Percentiles rank a stretch among this genome's conserved stretches.
Conservation (phyloP, 805 yeast genomes). For the Candida vartiovaarae region DNA sequence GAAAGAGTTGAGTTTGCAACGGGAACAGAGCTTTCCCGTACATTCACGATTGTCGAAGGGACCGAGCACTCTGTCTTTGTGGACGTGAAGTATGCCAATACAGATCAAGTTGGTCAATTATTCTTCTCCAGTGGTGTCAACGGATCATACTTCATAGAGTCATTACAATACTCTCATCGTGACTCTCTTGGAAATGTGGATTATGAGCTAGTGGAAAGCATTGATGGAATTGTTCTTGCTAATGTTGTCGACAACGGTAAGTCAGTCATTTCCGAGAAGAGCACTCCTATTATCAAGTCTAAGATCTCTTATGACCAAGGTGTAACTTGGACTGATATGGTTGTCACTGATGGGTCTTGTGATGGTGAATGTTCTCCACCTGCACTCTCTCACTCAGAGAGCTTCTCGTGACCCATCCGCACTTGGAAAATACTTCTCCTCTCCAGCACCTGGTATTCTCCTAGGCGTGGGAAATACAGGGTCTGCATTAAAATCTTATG, state of each 20-base stretch:
- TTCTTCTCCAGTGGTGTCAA: slow-evolving; percentile 36
- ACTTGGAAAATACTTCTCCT: slow-evolving; percentile 28
- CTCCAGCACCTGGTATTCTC: slow-evolving; percentile 38
- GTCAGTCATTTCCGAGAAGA: slow-evolving; percentile 6
- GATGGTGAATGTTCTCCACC: slow-evolving; percentile 22
- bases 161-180: slow-evolving; percentile 35
- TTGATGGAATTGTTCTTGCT: slow-evolving; percentile 60
- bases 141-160: slow-evolving; percentile 42
- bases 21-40: slow-evolving; percentile 12
- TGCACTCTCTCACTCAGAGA: slow-evolving; percentile 29
- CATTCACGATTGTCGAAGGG: slow-evolving; percentile 30
- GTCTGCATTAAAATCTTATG: slow-evolving; percentile 15
- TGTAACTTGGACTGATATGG: slow-evolving; percentile 25
- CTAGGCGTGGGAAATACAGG: slow-evolving; percentile 38
- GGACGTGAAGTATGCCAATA: slow-evolving; percentile 23
- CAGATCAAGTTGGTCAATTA: slow-evolving; percentile 24
- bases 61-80: slow-evolving; percentile 34
- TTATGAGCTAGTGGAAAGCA: slow-evolving; percentile 34
- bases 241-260: slow-evolving; percentile 25
- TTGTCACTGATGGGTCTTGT: slow-evolving; percentile 21
- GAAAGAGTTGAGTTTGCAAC: slow-evolving; percentile 27
- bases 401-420: slow-evolving; percentile 13
- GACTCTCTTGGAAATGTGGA: slow-evolving; percentile 27
- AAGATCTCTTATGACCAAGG: slow-evolving; percentile 34
- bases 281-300: slow-evolving; percentile 17